A percentile compares a stretch with the other conserved stretches of the same genome.
Evolutionary conservation across 176 grass and related monocot genomes (phyloP).

Genomic region (Zea luxurians): DNA sequence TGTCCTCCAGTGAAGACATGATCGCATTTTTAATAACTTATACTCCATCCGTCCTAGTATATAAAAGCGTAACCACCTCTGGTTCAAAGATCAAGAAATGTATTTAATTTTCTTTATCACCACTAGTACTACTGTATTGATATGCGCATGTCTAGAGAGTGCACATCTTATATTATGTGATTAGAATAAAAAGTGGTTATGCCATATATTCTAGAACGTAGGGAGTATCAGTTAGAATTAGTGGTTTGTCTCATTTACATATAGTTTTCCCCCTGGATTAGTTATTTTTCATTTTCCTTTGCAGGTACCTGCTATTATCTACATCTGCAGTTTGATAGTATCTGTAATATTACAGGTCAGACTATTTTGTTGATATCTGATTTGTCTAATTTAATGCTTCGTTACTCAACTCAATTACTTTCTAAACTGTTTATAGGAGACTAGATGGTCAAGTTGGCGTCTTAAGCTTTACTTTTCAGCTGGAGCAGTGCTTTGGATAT

Average conservation of each 20-base stretch:
- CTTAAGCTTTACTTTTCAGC: conserved; percentile 78
- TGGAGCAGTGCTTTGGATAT: conserved; percentile 93
- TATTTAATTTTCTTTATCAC: too few species aligned
- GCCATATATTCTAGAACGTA: too few species aligned
- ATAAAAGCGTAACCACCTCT: too few species aligned
- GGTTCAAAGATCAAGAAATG: too few species aligned
- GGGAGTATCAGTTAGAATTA: conserved; percentile 4
- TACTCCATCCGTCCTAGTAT: too few species aligned
- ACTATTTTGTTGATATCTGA: conserved; percentile 1
- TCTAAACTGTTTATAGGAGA: conserved; percentile 62
- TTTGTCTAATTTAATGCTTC: conserved; percentile 16
- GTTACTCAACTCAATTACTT: conserved; percentile 28
- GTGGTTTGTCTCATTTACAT: not conserved
- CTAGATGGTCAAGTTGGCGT: conserved; percentile 80
- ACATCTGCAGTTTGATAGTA: conserved; percentile 83
- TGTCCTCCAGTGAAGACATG: not conserved
- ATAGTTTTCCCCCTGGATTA: conserved; percentile 32
- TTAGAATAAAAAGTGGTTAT: too few species aligned
- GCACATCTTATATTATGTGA: too few species aligned
- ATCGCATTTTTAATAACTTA: not conserved
- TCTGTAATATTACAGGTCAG: conserved; percentile 86
- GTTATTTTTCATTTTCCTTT: conserved; percentile 35
- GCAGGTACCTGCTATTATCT: conserved; percentile 97
- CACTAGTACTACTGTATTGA: too few species aligned
- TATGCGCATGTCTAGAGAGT: too few species aligned